These are phyloP conservation scores for Auricularia sp. DNA, from an alignment of 768 basidiomycete species.

Conservation along the genomic window DNA sequence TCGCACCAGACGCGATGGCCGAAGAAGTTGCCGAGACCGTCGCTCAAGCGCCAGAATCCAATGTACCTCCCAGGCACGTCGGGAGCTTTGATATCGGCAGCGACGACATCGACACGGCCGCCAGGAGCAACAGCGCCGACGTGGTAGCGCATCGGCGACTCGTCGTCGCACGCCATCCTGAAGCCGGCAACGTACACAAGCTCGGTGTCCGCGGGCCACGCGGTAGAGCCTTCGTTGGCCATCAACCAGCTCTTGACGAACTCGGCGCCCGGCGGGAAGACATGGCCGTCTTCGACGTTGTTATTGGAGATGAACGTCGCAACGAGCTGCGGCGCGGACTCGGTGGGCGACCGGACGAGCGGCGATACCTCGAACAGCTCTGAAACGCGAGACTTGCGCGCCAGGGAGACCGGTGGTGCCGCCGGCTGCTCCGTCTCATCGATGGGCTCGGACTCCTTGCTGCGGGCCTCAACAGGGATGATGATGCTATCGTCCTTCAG, in stretches of 20 bases:
- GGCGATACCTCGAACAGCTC: background rate
- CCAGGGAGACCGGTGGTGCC: background rate
- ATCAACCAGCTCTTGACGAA: constrained; percentile 80
- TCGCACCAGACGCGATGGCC: constrained; percentile 74
- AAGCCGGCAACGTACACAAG: constrained; percentile 66
- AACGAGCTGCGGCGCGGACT: constrained; percentile 21
- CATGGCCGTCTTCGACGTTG: constrained; percentile 65
- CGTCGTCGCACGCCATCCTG: constrained; percentile 33
- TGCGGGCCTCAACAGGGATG: background rate
- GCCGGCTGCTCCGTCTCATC: background rate
- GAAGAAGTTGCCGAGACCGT: constrained; percentile 49
- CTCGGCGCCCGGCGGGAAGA: constrained; percentile 73
- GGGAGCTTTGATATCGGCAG: constrained; percentile 75
- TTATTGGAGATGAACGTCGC: constrained; percentile 56
- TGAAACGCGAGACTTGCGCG: background rate
- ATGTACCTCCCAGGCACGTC: constrained; percentile 63
- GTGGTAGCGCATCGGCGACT: constrained; percentile 24
- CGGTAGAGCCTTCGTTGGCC: constrained; percentile 47
- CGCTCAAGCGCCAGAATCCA: constrained; percentile 65
- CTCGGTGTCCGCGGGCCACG: constrained; percentile 63
- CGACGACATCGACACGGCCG: constrained; percentile 52
- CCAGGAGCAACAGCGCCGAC: constrained; percentile 53
- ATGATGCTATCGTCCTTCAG: background rate
- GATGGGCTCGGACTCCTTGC: background rate
- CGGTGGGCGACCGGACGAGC: background rate